These are phyloP conservation scores for Dryas alaskensis DNA, from an alignment of 306 rosid species.

Conservation along the genomic window DNA sequence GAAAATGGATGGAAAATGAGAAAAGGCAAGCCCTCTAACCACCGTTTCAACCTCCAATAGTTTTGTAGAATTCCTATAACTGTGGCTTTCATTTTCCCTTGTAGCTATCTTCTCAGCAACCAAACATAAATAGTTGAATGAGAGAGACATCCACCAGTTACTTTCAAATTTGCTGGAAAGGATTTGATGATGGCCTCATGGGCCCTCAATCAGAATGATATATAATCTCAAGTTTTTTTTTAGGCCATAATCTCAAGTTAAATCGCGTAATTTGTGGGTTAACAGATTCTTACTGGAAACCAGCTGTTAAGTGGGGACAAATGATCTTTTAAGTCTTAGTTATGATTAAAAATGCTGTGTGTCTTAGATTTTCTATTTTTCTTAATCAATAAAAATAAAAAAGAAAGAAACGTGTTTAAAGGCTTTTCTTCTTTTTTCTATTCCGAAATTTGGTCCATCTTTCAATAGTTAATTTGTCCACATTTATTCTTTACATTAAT, in stretches of 20 bases:
- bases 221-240: constrained; percentile 22
- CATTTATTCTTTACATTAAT: too few relatives aligned
- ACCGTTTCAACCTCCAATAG: constrained; percentile 13
- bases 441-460: too few relatives aligned
- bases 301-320: constrained; percentile 61
- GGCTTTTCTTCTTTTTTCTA: too few relatives aligned
- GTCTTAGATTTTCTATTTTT: neutral
- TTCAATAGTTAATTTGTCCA: too few relatives aligned
- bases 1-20: neutral
- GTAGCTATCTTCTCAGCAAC: constrained; percentile 17
- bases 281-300: constrained; percentile 40
- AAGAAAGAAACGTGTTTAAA: too few relatives aligned
- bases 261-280: constrained; percentile 48
- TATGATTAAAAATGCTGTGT: constrained; percentile 24
- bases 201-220: constrained; percentile 25
- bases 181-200: neutral
- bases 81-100: neutral
- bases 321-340: constrained; percentile 33
- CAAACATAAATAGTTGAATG: constrained; percentile 21
- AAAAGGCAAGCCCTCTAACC: neutral
- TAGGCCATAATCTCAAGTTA: constrained; percentile 20
- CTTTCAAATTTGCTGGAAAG: constrained; percentile 54
- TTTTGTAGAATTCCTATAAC: neutral
- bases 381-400: neutral
- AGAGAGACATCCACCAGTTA: constrained; percentile 30